Conservation (phyloP, 768 basidiomycete genomes). For the Filobasidium wieringae region DNA sequence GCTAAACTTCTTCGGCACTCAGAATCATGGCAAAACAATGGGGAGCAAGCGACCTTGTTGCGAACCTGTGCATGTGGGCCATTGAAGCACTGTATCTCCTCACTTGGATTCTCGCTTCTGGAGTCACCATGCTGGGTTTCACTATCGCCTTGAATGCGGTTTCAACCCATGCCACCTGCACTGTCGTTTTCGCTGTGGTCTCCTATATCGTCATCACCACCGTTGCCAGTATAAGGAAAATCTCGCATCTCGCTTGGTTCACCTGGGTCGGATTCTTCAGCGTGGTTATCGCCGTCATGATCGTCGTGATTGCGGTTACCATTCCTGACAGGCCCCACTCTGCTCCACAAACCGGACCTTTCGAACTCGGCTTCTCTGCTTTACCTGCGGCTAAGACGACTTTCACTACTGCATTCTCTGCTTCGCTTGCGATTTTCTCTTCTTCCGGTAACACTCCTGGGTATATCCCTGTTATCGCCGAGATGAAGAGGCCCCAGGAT, state of each 20-base stretch:
- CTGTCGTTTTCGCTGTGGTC: conserved; percentile 30
- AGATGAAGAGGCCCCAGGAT: conserved; percentile 36
- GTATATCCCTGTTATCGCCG: conserved; percentile 28
- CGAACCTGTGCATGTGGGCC: not conserved
- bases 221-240: conserved; percentile 28
- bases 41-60: not conserved
- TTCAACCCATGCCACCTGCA: conserved; percentile 24
- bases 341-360: conserved; percentile 13
- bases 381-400: not conserved
- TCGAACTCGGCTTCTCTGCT: not conserved
- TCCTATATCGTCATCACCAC: conserved; percentile 22
- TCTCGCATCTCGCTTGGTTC: conserved; percentile 32
- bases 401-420: not conserved
- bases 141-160: conserved; percentile 29
- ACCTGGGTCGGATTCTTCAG: conserved; percentile 26
- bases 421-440: not conserved
- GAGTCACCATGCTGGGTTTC: conserved; percentile 29
- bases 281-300: conserved; percentile 20
- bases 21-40: not conserved
- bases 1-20: not conserved
- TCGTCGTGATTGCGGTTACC: conserved; percentile 24
- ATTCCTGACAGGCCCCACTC: conserved; percentile 20
- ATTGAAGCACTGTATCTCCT: not conserved
- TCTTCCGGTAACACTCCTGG: conserved; percentile 16
- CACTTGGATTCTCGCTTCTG: conserved; percentile 13